phyloP scores from a whole-genome alignment of 2,329 filamentous ascomycete genomes.

The Curvularia lunata region DNA sequence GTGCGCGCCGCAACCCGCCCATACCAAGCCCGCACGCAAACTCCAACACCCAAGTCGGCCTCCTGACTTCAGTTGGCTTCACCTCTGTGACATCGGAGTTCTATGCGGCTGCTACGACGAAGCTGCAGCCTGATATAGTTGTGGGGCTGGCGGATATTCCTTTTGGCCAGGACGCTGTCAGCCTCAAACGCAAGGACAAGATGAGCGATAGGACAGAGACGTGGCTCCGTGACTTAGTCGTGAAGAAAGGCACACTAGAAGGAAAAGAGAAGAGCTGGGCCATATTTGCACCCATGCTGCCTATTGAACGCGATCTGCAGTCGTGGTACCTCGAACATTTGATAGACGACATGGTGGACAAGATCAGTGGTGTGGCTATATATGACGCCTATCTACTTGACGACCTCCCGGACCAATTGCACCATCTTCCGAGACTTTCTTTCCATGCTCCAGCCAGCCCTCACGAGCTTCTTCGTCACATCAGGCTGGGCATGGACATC shows the following conservation, averaged over 20 bases:
- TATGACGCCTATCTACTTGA: conserved; percentile 75
- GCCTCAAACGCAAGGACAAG: conserved; percentile 75
- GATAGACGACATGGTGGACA: conserved; percentile 63
- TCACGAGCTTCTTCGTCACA: conserved; percentile 76
- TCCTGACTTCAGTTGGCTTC: conserved; percentile 89
- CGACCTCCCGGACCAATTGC: conserved; percentile 68
- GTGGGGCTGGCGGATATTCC: conserved; percentile 79
- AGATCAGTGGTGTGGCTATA: conserved; percentile 71
- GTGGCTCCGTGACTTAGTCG: conserved; percentile 76
- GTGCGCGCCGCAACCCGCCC: conserved; percentile 77
- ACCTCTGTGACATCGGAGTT: conserved; percentile 70
- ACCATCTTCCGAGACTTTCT: conserved; percentile 73
- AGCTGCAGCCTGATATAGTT: conserved; percentile 79
- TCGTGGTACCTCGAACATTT: conserved; percentile 80
- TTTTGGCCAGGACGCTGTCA: conserved; percentile 61
- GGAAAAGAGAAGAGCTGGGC: conserved; percentile 35
- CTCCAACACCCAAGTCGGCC: conserved; percentile 71
- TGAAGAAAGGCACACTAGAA: conserved; percentile 46
- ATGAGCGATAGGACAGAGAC: conserved; percentile 86
- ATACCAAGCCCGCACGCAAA: conserved; percentile 73
- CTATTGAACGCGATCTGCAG: conserved; percentile 76
- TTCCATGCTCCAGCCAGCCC: conserved; percentile 74
- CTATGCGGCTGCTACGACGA: conserved; percentile 70
- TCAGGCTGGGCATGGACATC: conserved; percentile 79
- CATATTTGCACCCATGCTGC: conserved; percentile 71